Conservation (phyloP, 345 rosid genomes). For the Ailanthus altissimus region DNA sequence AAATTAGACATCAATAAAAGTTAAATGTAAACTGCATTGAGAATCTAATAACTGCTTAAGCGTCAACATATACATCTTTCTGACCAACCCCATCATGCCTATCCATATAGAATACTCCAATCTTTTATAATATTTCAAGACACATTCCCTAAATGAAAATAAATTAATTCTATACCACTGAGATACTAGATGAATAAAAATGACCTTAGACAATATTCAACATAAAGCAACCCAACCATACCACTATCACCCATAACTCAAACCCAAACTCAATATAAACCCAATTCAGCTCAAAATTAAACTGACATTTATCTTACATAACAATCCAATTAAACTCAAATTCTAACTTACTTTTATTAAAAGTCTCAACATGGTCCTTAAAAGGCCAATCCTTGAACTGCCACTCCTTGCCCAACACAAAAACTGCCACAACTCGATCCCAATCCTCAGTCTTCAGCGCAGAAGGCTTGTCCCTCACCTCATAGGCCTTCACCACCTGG, state of each 20-base stretch:
- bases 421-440: constrained; percentile 91
- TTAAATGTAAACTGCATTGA: background rate
- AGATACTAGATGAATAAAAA: background rate
- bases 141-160: background rate
- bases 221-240: background rate
- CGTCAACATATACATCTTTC: background rate
- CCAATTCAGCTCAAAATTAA: background rate
- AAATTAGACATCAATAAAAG: too few species aligned
- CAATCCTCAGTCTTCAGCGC: constrained; percentile 85
- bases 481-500: constrained; percentile 85
- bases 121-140: background rate
- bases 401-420: constrained; percentile 96
- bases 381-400: constrained; percentile 99
- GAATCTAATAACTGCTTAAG: background rate
- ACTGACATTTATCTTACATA: background rate
- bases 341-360: constrained; percentile 71
- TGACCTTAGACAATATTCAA: background rate
- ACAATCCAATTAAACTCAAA: constrained; percentile 2
- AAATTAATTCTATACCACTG: background rate
- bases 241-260: background rate
- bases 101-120: background rate
- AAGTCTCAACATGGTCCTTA: constrained; percentile 92
- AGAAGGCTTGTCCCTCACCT: constrained; percentile 91
- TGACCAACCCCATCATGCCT: background rate
- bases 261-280: background rate